A percentile compares a stretch with the other conserved stretches of the same genome.
These are phyloP conservation scores for Fusarium drepaniforme DNA, from an alignment of 2,329 filamentous ascomycete species.

Conservation along the genomic window DNA sequence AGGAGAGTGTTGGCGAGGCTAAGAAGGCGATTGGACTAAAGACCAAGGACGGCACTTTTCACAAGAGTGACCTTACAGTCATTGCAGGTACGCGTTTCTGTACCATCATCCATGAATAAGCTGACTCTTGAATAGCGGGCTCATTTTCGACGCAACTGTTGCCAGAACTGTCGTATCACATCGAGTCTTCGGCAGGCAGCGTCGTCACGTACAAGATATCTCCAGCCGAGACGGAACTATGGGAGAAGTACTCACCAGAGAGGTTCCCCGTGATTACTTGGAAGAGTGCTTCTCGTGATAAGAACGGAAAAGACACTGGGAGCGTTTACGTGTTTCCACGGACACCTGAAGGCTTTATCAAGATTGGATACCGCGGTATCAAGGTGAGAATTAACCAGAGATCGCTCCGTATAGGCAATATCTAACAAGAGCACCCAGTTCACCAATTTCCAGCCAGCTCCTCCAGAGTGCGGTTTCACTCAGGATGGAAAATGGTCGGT, in stretches of 20 bases:
- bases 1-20: not conserved
- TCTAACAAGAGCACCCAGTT: not conserved
- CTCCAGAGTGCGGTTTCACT: not conserved
- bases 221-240: not conserved
- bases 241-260: not conserved
- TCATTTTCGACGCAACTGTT: not conserved
- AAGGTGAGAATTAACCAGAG: not conserved
- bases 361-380: constrained; percentile 5
- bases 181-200: constrained; percentile 1
- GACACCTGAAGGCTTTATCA: not conserved
- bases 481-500: constrained; percentile 14
- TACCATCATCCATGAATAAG: not conserved
- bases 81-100: not conserved
- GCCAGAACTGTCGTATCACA: constrained; percentile 3
- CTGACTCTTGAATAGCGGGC: not conserved
- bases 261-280: constrained; percentile 7
- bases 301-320: constrained; percentile 7
- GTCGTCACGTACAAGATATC: not conserved
- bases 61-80: not conserved
- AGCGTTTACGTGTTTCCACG: constrained; percentile 7
- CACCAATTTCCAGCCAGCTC: constrained; percentile 12
- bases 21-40: not conserved
- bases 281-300: not conserved
- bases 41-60: not conserved
- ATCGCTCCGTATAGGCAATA: no score